phyloP scores from a whole-genome alignment of 1,139 yeast genomes.

The Magnusiomyces sp. region DNA sequence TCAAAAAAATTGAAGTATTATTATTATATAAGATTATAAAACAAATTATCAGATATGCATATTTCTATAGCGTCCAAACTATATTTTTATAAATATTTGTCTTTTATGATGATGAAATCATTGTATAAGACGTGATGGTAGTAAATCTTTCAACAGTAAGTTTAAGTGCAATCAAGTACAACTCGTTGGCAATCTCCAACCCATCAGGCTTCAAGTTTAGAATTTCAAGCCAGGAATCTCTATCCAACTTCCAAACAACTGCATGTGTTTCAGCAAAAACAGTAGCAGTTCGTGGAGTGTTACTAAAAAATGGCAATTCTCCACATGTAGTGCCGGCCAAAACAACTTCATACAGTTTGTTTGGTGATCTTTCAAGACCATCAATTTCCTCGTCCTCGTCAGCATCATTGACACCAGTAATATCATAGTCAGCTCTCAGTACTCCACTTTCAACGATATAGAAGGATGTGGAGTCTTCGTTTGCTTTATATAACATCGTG shows the following conservation, averaged over 20 bases:
- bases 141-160: conserved; percentile 65
- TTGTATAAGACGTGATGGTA: conserved; percentile 28
- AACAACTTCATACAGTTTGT: conserved; percentile 55
- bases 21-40: too few relatives aligned
- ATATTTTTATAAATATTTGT: neutral
- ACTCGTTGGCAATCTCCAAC: conserved; percentile 55
- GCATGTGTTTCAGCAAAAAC: conserved; percentile 45
- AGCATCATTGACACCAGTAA: conserved; percentile 39
- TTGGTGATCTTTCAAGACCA: too few relatives aligned
- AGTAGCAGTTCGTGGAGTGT: conserved; percentile 33
- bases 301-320: conserved; percentile 48
- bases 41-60: too few relatives aligned
- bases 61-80: too few relatives aligned
- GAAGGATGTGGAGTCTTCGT: conserved; percentile 35
- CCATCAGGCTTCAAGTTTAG: conserved; percentile 36
- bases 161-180: conserved; percentile 55
- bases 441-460: conserved; percentile 73
- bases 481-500: conserved; percentile 28
- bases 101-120: conserved; percentile 21
- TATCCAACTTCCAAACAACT: conserved; percentile 64
- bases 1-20: too few relatives aligned
- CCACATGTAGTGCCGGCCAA: conserved; percentile 92
- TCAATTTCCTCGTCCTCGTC: too few relatives aligned
- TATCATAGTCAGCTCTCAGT: conserved; percentile 51
- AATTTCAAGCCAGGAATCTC: conserved; percentile 39